Evolutionary conservation across 2,329 filamentous ascomycete genomes (phyloP).

Genomic region (Penicillium sp.): DNA sequence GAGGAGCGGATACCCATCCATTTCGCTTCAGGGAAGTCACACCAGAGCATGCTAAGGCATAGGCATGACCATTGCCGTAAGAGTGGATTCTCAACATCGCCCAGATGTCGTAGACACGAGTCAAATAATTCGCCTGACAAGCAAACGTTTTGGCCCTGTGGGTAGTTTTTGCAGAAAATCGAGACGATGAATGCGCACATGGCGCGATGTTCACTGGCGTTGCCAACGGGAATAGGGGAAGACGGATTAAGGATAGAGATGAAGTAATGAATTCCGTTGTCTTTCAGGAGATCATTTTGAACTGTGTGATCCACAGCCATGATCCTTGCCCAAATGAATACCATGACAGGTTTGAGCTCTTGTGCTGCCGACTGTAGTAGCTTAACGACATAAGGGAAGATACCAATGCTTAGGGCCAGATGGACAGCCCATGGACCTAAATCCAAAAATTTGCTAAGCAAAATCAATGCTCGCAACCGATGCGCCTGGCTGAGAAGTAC

Average conservation of each 20-base stretch:
- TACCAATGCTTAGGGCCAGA: constrained; percentile 93
- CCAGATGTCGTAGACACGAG: constrained; percentile 80
- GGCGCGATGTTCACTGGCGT: constrained; percentile 91
- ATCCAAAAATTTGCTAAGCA: constrained; percentile 91
- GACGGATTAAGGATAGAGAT: constrained; percentile 86
- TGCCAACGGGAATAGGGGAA: constrained; percentile 81
- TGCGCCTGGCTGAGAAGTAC: constrained; percentile 96
- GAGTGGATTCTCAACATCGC: constrained; percentile 83
- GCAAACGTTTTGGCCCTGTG: constrained; percentile 88
- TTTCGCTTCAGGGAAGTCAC: constrained; percentile 87
- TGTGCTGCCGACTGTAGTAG: constrained; percentile 91
- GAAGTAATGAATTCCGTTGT: constrained; percentile 97
- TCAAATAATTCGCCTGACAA: constrained; percentile 88
- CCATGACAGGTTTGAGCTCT: constrained; percentile 97
- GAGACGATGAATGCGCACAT: constrained; percentile 99
- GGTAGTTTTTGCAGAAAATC: constrained; percentile 95
- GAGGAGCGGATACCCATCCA: constrained; percentile 92
- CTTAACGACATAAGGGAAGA: constrained; percentile 98
- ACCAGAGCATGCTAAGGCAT: constrained; percentile 93
- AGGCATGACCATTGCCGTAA: constrained; percentile 94
- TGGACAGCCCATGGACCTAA: constrained; percentile 99
- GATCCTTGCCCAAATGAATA: constrained; percentile 98
- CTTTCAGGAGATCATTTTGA: constrained; percentile 91
- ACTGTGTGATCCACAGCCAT: constrained; percentile 93
- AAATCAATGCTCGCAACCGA: constrained; percentile 83